Evolutionary conservation across 345 rosid genomes (phyloP), one percentile per base, ranked within the genome.

Genomic region (Eucalyptus sp.): DNA sequence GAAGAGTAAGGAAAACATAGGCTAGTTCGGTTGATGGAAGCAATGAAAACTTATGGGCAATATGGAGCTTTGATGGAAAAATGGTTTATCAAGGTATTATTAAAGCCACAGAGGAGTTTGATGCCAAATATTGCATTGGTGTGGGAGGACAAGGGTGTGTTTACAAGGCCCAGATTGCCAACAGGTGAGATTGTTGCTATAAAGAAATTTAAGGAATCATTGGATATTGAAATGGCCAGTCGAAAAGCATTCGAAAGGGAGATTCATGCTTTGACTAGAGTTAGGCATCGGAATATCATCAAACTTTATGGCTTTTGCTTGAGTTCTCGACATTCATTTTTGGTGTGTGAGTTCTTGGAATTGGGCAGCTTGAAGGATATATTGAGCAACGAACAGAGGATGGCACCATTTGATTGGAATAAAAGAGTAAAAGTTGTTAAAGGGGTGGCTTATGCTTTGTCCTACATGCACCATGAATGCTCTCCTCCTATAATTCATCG

Each of bases 221-320:
- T 10, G 4, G 29, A 41, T 4, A 15, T 44, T 20, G 87, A 86
- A 22, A 49, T 46, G 27, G 41, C 29, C 0, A 25, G 48, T 9
- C 86, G 7, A 37, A 90, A 87, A 29, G 92, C 88, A 6, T 93
- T 92, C 3, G 4, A 68, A 87, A 92, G 87, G n/a, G 93, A 93
- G 84, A 90, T 92, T 4, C 46, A 10, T 15, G 88, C 89, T 10
- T 90, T 92, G 66, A 76, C 88, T 1, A 33, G 88, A 13, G 90
- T 90, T 22, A 86, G 90, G 20, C 95, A 94, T 46, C 87, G 90
- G 4, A 93, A 91, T 37, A 80, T 94, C 17, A 91, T 94, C 48
- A 90, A 89, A 52, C 87, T 91, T 2, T 76, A 87, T 52, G 93
- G 94, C 2, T 92, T 92, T 37, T 94, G 93, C 54, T 93, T 89